A percentile compares a stretch with the other conserved stretches of the same genome.
These are phyloP conservation scores for Backusella luteola DNA, from an alignment of 192 early-diverging fungal genomes.

Conservation along the genomic window DNA sequence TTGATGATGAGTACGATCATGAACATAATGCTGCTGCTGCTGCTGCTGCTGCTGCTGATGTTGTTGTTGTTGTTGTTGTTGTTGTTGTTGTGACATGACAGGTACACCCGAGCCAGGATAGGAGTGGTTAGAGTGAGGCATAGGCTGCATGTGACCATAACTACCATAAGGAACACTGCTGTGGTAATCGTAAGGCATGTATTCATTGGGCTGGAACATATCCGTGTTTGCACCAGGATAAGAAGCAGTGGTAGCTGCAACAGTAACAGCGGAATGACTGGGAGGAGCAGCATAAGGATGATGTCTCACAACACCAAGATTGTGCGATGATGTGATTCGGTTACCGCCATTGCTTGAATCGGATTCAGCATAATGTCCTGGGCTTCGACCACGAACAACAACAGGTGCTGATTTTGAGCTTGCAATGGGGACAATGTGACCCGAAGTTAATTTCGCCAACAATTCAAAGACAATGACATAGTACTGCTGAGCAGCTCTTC, in stretches of 20 bases:
- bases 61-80: background rate
- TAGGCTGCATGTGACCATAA: background rate
- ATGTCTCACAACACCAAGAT: background rate
- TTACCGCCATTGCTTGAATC: constrained; percentile 17
- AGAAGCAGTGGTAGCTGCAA: constrained; percentile 18
- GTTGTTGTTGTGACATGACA: constrained; percentile 9
- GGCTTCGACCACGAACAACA: constrained; percentile 86
- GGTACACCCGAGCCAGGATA: constrained; percentile 12
- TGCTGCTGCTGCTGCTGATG: background rate
- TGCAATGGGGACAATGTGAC: constrained; percentile 55
- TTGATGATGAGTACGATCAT: constrained; percentile 1
- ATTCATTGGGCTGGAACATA: constrained; percentile 13
- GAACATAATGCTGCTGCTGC: constrained; percentile 11
- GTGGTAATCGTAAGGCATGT: constrained; percentile 13
- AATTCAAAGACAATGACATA: constrained; percentile 73
- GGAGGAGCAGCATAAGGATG: constrained; percentile 13
- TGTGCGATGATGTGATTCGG: background rate
- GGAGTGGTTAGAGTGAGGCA: background rate
- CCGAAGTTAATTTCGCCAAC: constrained; percentile 63
- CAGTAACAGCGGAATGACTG: constrained; percentile 17
- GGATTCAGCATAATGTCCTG: constrained; percentile 81
- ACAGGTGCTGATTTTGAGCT: constrained; percentile 67
- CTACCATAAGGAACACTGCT: background rate
- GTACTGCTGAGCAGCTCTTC: constrained; percentile 88
- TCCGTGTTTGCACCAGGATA: background rate